Percentiles rank a stretch among this genome's conserved stretches.
phyloP scores from a whole-genome alignment of 768 basidiomycete species.

The Collybia sp. region DNA sequence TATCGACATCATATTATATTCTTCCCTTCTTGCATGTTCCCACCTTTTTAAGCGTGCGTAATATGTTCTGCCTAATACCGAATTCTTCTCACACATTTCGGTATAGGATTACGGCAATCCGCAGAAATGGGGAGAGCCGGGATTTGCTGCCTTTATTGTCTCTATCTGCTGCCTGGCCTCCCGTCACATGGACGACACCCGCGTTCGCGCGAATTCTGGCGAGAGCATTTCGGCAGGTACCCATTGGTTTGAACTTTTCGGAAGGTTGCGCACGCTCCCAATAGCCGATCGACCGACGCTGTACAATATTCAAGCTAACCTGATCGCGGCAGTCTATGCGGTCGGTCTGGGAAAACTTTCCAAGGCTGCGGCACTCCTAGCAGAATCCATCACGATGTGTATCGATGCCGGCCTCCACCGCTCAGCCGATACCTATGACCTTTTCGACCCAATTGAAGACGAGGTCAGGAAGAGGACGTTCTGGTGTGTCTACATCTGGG shows the following conservation, averaged over 20 bases:
- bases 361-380: slow-evolving; percentile 79
- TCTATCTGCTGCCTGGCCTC: slow-evolving; percentile 88
- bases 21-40: slow-evolving; percentile 92
- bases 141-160: slow-evolving; percentile 93
- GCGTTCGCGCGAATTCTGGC: slow-evolving; percentile 75
- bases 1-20: slow-evolving; percentile 91
- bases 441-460: slow-evolving; percentile 87
- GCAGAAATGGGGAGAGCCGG: slow-evolving; percentile 92
- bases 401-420: slow-evolving; percentile 89
- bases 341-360: slow-evolving; percentile 87
- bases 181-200: slow-evolving; percentile 88
- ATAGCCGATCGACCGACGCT: slow-evolving; percentile 85
- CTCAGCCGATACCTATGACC: slow-evolving; percentile 77
- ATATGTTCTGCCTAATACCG: slow-evolving; percentile 11
- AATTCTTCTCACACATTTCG: slow-evolving; percentile 7
- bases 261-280: slow-evolving; percentile 81
- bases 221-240: slow-evolving; percentile 89
- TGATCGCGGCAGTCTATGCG: slow-evolving; percentile 90
- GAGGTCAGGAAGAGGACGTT: slow-evolving; percentile 93
- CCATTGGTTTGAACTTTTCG: slow-evolving; percentile 89
- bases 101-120: slow-evolving; percentile 87
- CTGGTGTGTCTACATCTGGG: slow-evolving; percentile 96
- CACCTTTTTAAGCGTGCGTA: slow-evolving; percentile 70
- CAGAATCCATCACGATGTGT: slow-evolving; percentile 83
- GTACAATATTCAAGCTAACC: slow-evolving; percentile 88